A percentile compares a stretch with the other conserved stretches of the same genome.
These are phyloP conservation scores for Luffa aegyptiaca DNA, from an alignment of 306 rosid genomes.

Conservation along the genomic window DNA sequence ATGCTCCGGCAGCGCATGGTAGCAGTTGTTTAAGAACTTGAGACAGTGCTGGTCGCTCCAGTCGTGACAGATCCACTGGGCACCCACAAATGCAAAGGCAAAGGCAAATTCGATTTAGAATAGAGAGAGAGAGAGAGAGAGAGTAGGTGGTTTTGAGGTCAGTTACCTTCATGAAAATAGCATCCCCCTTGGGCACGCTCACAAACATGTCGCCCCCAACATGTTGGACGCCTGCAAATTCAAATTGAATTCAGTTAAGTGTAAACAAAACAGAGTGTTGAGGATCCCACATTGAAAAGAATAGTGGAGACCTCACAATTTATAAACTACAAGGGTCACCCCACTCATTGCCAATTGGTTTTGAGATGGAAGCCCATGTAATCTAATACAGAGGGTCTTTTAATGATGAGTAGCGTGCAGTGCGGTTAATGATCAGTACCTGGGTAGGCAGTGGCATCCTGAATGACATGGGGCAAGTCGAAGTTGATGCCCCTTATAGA, in stretches of 20 bases:
- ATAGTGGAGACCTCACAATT: too few relatives aligned
- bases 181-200: slow-evolving; percentile 78
- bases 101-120: too few relatives aligned
- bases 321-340: too few relatives aligned
- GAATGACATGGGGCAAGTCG: slow-evolving; percentile 79
- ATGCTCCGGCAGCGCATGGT: slow-evolving; percentile 50
- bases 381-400: too few relatives aligned
- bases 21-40: slow-evolving; percentile 73
- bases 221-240: slow-evolving; percentile 68
- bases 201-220: slow-evolving; percentile 95
- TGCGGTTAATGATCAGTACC: slow-evolving; percentile 25
- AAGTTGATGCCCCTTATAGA: slow-evolving; percentile 71
- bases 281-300: too few relatives aligned
- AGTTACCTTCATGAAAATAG: slow-evolving; percentile 78
- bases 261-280: too few relatives aligned
- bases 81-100: not conserved
- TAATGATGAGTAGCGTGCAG: not conserved
- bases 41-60: slow-evolving; percentile 93
- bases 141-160: too few relatives aligned
- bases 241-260: not conserved
- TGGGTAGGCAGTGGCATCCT: slow-evolving; percentile 65
- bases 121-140: too few relatives aligned
- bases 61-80: slow-evolving; percentile 83
- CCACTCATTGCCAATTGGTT: too few relatives aligned
- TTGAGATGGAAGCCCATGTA: too few relatives aligned